Evolutionary conservation across 169 alveolate species (phyloP).

Genomic region (Plasmodium sp.): DNA sequence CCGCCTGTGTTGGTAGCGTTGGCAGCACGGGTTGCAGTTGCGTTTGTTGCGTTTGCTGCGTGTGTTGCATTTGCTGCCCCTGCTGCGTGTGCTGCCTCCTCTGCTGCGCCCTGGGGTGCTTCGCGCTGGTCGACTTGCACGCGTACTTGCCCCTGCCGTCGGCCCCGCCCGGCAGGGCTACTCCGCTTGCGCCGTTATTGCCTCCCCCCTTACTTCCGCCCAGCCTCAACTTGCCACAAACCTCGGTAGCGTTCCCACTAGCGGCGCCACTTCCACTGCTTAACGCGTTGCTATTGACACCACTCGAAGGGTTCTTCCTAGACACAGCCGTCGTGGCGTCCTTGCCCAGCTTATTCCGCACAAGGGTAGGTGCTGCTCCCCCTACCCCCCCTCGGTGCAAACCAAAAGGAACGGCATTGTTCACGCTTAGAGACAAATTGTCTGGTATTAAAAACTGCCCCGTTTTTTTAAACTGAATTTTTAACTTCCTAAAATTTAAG

Average conservation of each 20-base stretch:
- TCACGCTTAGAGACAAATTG: conserved; percentile 9
- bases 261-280: neutral
- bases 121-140: neutral
- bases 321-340: neutral
- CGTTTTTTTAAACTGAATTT: conserved; percentile 71
- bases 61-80: neutral
- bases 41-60: neutral
- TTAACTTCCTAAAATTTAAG: conserved; percentile 59
- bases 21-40: neutral
- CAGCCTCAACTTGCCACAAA: neutral
- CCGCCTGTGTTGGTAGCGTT: neutral
- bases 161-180: neutral
- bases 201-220: neutral
- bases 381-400: neutral
- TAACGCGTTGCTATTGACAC: neutral
- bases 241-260: neutral
- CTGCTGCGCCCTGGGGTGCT: neutral
- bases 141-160: conserved; percentile 6
- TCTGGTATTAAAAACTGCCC: conserved; percentile 74
- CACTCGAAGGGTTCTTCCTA: neutral
- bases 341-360: neutral
- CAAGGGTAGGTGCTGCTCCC: neutral
- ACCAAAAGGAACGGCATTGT: neutral
- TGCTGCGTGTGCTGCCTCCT: neutral
- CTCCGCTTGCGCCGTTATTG: neutral